Evolutionary conservation across 1,139 yeast genomes (phyloP).

Genomic region (Magnusiomyces fungicola): DNA sequence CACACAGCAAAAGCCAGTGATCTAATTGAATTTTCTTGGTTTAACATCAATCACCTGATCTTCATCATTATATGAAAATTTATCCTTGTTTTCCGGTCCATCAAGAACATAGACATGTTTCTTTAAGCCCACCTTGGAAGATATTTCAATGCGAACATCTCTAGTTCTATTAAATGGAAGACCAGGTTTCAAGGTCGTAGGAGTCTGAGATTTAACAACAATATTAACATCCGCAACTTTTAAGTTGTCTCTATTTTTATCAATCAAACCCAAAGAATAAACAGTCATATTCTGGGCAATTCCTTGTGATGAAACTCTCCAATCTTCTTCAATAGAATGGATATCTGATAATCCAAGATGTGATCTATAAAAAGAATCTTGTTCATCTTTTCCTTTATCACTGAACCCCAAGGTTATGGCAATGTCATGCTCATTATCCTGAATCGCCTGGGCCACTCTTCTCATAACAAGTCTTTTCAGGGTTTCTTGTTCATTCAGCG

Average conservation of each 20-base stretch:
- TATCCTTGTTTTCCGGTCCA: constrained; percentile 8
- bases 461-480: constrained; percentile 18
- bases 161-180: not conserved
- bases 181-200: not conserved
- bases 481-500: constrained; percentile 15
- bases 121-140: constrained; percentile 9
- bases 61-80: not conserved
- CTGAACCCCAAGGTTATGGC: constrained; percentile 18
- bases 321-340: constrained; percentile 15
- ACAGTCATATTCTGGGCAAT: constrained; percentile 16
- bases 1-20: too few species aligned
- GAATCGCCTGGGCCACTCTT: constrained; percentile 22
- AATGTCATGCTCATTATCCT: constrained; percentile 22
- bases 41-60: constrained; percentile 1
- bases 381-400: not conserved
- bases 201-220: constrained; percentile 10
- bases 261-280: constrained; percentile 13
- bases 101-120: constrained; percentile 9
- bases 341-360: constrained; percentile 14
- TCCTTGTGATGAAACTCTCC: constrained; percentile 16
- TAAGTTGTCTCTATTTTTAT: constrained; percentile 10
- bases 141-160: constrained; percentile 14
- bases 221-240: constrained; percentile 15
- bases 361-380: constrained; percentile 9
- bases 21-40: not conserved